These are phyloP conservation scores for Chaetomium cochliodes DNA, from an alignment of 495 filamentous ascomycete genomes.

Conservation along the genomic window DNA sequence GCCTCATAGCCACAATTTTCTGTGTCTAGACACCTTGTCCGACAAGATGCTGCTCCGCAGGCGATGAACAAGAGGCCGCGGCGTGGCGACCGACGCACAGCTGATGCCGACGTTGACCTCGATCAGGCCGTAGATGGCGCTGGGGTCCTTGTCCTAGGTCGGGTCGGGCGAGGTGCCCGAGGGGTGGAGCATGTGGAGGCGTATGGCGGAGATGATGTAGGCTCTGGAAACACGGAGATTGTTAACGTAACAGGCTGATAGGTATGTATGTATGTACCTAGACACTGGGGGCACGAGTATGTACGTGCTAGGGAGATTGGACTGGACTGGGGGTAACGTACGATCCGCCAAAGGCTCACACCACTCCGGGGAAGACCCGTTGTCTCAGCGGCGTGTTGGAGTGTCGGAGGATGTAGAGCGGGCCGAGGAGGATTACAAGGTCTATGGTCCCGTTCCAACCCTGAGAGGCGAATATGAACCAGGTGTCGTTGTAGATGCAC, in stretches of 20 bases:
- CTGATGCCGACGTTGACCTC: constrained; percentile 1
- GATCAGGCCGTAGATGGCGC: not conserved
- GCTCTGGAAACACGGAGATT: not conserved
- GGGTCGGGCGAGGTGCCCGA: not conserved
- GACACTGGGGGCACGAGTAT: no score
- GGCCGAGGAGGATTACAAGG: not conserved
- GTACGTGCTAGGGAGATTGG: not conserved
- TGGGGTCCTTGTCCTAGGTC: not conserved
- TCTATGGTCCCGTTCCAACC: not conserved
- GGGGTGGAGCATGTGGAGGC: not conserved
- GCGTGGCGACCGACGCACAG: not conserved
- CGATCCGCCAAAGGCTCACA: not conserved
- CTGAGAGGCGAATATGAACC: constrained; percentile 2
- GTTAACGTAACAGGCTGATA: not conserved
- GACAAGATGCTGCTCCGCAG: not conserved
- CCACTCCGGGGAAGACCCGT: not conserved
- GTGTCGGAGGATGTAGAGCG: constrained; percentile 2
- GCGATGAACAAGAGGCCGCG: not conserved
- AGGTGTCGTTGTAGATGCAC: constrained; percentile 3
- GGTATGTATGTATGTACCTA: no score
- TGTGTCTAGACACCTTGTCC: not conserved
- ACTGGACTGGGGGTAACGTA: not conserved
- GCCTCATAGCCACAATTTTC: not conserved
- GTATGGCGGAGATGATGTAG: not conserved
- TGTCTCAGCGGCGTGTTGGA: not conserved